Evolutionary conservation across 192 early-diverging fungal species (phyloP).

Genomic region (Rhizoclosmatium globosum): DNA sequence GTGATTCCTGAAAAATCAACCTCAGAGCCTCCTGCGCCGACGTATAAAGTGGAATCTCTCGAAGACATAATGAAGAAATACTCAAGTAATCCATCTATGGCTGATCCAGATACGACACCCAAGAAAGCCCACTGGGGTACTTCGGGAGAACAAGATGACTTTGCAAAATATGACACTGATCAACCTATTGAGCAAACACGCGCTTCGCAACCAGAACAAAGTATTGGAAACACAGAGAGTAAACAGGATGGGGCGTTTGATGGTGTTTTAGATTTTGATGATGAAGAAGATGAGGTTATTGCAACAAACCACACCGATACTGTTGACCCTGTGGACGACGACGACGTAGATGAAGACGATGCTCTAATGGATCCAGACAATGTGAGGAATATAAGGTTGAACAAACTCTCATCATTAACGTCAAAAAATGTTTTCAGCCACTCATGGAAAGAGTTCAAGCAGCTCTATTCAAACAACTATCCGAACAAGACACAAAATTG

Average conservation of each 20-base stretch:
- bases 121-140: conserved; percentile 25
- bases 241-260: neutral
- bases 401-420: neutral
- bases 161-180: conserved; percentile 27
- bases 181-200: neutral
- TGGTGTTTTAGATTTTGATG: conserved; percentile 7
- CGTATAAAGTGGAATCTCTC: conserved; percentile 29
- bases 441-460: conserved; percentile 67
- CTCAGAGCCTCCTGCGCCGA: neutral
- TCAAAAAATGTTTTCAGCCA: conserved; percentile 43
- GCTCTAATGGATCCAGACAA: conserved; percentile 39
- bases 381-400: neutral
- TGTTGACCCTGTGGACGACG: conserved; percentile 31
- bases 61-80: conserved; percentile 37
- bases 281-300: conserved; percentile 7
- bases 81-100: neutral
- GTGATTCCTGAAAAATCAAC: neutral
- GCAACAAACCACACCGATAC: conserved; percentile 32
- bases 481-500: conserved; percentile 50
- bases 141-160: conserved; percentile 1
- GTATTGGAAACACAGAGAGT: neutral
- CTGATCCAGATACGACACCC: neutral
- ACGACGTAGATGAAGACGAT: conserved; percentile 34
- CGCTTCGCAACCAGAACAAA: neutral
- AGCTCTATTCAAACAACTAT: conserved; percentile 60